Evolutionary conservation across 2,329 filamentous ascomycete species (phyloP).

Genomic region (Knufia petricola): DNA sequence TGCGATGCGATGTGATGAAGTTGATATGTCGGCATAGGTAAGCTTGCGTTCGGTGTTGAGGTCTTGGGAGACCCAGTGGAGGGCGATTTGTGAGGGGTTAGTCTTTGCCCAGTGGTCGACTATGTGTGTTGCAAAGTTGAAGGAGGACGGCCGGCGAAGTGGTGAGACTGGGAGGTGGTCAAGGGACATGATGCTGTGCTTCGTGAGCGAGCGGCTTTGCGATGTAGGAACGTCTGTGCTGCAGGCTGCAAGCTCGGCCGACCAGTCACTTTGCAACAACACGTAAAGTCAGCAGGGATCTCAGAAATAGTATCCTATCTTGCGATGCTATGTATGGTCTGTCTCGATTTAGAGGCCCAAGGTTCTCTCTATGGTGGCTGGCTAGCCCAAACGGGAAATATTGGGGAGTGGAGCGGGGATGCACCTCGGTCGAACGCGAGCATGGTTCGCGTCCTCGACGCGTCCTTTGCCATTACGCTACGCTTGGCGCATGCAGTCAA

Average conservation of each 20-base stretch:
- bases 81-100: conserved; percentile 25
- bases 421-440: background rate
- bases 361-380: background rate
- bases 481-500: too few species aligned
- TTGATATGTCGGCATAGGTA: conserved; percentile 30
- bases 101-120: conserved; percentile 32
- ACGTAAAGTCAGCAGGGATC: too few species aligned
- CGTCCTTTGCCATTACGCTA: background rate
- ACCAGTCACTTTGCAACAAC: too few species aligned
- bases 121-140: conserved; percentile 35
- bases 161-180: conserved; percentile 9
- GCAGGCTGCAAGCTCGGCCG: too few species aligned
- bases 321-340: too few species aligned
- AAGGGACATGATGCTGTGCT: conserved; percentile 1
- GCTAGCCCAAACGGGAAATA: background rate
- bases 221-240: too few species aligned
- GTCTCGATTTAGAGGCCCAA: too few species aligned
- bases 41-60: conserved; percentile 24
- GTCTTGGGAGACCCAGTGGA: conserved; percentile 32
- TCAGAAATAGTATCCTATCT: too few species aligned
- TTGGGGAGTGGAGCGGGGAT: background rate
- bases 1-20: conserved; percentile 30
- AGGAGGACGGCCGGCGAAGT: conserved; percentile 18
- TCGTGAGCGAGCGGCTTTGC: background rate
- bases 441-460: background rate